Percentiles rank a stretch among this genome's conserved stretches.
These are phyloP conservation scores for Phytophthora sp. DNA, from an alignment of 352 stramenopile species.

Conservation along the genomic window DNA sequence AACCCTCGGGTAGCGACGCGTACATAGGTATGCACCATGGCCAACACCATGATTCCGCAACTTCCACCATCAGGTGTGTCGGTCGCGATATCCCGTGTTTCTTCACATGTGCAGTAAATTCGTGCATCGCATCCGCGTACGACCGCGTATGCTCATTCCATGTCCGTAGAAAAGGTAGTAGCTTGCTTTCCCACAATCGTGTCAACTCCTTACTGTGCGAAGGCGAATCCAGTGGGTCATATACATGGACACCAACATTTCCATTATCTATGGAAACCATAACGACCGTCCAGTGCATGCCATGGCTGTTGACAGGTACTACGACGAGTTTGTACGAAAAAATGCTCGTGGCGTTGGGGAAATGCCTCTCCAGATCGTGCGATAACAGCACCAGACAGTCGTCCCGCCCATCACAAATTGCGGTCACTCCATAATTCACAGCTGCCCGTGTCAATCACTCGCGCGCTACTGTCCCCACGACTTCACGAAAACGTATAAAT, in stretches of 20 bases:
- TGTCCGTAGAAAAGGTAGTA: background rate
- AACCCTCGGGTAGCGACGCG: background rate
- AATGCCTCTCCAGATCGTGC: constrained; percentile 6
- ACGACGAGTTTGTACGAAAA: constrained; percentile 3
- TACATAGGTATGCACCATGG: background rate
- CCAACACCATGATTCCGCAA: background rate
- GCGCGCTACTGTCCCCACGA: background rate
- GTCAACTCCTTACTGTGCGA: background rate
- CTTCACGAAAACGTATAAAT: background rate
- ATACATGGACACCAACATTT: background rate
- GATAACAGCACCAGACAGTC: background rate
- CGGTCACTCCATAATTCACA: constrained; percentile 1
- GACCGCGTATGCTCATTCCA: background rate
- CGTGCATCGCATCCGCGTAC: background rate
- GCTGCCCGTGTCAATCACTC: constrained; percentile 1
- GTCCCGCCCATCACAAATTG: background rate
- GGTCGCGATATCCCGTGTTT: background rate
- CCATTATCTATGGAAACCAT: background rate
- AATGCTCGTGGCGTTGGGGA: background rate
- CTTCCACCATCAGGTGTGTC: background rate
- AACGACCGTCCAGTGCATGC: background rate
- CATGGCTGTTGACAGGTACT: background rate
- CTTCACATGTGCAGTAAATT: background rate
- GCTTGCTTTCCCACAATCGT: background rate
- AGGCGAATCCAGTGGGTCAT: background rate